Percentiles rank a stretch among this genome's conserved stretches.
Conservation (phyloP, 2,329 filamentous ascomycete genomes). For the Botrytis medusae region DNA sequence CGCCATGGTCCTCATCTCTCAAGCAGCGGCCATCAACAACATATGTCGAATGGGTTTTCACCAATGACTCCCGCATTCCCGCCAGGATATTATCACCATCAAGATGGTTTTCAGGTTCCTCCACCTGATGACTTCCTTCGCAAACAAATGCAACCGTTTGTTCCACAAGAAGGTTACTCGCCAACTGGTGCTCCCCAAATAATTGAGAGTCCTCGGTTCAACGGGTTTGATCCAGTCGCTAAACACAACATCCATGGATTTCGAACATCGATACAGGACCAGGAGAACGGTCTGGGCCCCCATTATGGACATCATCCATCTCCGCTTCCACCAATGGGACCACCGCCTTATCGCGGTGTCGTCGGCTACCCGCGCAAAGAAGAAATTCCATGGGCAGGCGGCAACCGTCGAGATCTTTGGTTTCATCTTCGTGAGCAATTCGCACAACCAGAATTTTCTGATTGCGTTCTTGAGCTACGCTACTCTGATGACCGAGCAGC, state of each 20-base stretch:
- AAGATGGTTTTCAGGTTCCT: constrained; percentile 31
- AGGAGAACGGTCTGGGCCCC: constrained; percentile 34
- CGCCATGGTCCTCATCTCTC: constrained; percentile 31
- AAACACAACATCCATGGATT: constrained; percentile 63
- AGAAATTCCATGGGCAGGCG: constrained; percentile 34
- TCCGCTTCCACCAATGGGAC: constrained; percentile 43
- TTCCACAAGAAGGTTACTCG: constrained; percentile 40
- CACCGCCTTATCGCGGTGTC: constrained; percentile 13
- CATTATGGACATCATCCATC: constrained; percentile 44
- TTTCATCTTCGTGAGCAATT: constrained; percentile 45
- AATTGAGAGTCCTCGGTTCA: constrained; percentile 29
- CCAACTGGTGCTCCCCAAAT: constrained; percentile 37
- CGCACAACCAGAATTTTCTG: constrained; percentile 44
- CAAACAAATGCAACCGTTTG: constrained; percentile 37
- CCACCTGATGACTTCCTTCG: constrained; percentile 31
- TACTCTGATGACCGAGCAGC: constrained; percentile 45
- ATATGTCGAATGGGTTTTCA: constrained; percentile 35
- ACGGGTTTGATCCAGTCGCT: constrained; percentile 52
- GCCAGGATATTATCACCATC: constrained; percentile 32
- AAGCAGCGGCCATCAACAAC: constrained; percentile 34
- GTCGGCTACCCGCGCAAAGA: constrained; percentile 24
- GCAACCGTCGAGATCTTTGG: constrained; percentile 43
- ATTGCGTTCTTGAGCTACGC: constrained; percentile 50
- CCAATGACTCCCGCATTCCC: constrained; percentile 34
- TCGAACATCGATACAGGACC: constrained; percentile 53